A percentile compares a stretch with the other conserved stretches of the same genome.
phyloP scores from a whole-genome alignment of 2,329 filamentous ascomycete genomes.

The Aspergillus floridensis region DNA sequence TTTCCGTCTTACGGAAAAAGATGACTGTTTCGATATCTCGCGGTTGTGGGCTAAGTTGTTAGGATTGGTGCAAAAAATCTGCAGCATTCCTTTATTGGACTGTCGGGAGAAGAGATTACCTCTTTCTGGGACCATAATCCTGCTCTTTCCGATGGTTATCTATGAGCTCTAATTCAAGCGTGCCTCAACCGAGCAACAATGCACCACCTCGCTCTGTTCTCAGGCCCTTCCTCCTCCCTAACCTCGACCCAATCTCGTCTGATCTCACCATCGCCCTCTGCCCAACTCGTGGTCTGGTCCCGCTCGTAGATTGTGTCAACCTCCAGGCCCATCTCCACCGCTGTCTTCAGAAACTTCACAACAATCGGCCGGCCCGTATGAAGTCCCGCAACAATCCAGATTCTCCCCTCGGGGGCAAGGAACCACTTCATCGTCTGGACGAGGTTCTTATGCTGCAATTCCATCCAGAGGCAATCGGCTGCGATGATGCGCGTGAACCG shows the following conservation, averaged over 20 bases:
- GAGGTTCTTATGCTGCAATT: slow-evolving; percentile 55
- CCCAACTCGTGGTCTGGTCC: slow-evolving; percentile 44
- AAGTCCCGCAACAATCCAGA: slow-evolving; percentile 58
- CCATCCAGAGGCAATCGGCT: slow-evolving; percentile 63
- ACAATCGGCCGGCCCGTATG: slow-evolving; percentile 59
- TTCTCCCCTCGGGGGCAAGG: slow-evolving; percentile 39
- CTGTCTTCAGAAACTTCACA: slow-evolving; percentile 55
- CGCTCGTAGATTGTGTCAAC: slow-evolving; percentile 56
- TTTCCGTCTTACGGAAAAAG: too few species aligned
- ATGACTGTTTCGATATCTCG: too few species aligned
- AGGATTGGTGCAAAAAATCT: too few species aligned
- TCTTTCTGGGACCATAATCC: too few species aligned
- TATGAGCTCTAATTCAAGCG: too few species aligned
- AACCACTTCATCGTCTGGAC: slow-evolving; percentile 56
- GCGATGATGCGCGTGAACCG: slow-evolving; percentile 56
- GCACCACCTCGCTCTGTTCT: slow-evolving; percentile 57
- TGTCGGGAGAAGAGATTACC: too few species aligned
- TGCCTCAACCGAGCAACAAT: slow-evolving; percentile 48
- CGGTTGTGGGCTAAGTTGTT: too few species aligned
- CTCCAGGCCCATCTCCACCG: slow-evolving; percentile 44
- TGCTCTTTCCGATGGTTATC: too few species aligned
- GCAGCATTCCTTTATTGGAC: too few species aligned
- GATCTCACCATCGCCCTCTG: slow-evolving; percentile 43
- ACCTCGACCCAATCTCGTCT: slow-evolving; percentile 42
- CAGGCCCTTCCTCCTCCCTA: slow-evolving; percentile 47